Conservation (phyloP, 345 rosid genomes). For the Hirschfeldia incana region DNA sequence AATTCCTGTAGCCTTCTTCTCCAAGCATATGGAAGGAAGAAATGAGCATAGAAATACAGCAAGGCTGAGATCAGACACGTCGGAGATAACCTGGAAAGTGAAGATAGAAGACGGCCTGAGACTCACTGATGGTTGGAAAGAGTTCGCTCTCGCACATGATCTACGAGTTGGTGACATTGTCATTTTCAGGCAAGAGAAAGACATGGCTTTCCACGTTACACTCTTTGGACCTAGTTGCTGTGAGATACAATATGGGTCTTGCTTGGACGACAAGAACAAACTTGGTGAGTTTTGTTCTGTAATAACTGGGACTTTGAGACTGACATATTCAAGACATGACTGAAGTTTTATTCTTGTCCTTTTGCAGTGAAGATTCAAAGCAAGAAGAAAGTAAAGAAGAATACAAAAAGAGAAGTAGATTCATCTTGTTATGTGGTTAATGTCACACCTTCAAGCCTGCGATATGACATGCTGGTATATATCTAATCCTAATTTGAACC, state of each 20-base stretch:
- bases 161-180: constrained; percentile 20
- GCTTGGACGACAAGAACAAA: not conserved
- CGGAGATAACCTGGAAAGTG: constrained; percentile 17
- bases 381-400: not conserved
- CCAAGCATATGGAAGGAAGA: not conserved
- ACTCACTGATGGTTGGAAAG: constrained; percentile 32
- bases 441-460: not conserved
- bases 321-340: not conserved
- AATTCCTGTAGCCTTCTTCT: constrained; percentile 27
- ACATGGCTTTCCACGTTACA: constrained; percentile 22
- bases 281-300: constrained; percentile 14
- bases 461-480: not conserved
- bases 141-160: constrained; percentile 23
- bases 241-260: constrained; percentile 21
- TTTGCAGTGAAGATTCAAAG: not conserved
- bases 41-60: not conserved
- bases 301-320: not conserved
- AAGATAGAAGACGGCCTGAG: constrained; percentile 24
- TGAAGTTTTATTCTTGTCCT: not conserved
- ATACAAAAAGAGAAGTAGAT: not conserved
- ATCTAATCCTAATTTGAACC: not conserved
- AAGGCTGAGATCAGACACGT: constrained; percentile 27
- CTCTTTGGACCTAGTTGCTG: constrained; percentile 20
- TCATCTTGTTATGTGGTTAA: not conserved
- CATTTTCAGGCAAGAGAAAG: constrained; percentile 13